Evolutionary conservation across 345 rosid genomes (phyloP), one percentile per base, ranked within the genome.

Genomic region (Turritis glabra): DNA sequence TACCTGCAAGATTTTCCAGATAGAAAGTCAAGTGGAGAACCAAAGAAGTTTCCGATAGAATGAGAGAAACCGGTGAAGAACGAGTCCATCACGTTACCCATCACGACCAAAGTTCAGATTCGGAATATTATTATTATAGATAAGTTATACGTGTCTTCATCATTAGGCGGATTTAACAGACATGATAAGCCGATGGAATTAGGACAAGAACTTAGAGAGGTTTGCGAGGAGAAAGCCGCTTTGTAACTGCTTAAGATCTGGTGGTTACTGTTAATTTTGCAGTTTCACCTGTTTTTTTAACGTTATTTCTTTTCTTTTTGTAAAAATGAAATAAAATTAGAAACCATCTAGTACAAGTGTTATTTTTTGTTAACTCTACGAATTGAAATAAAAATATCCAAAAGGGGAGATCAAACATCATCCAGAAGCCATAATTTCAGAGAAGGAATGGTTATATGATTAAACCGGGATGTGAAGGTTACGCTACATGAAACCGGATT

Each of bases 1-100:
- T 73, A 86, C 93, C 87, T 82, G 81, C 90, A 88, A 37, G 90
- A 83, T 64, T 88, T 86, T 21, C 87, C 89, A 5, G 87, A 48
- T 4, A 86, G 77, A 57, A 88, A 86, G 32, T 80, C 83, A 19
- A 83, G 80, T 11, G 90, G 85, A 62, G 84, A 74, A 62, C 81
- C 82, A 65, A 86, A 81, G 52, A 86, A 79, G 52, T 82, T 63
- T 14, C 79, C 80, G 4, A 82, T 61, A 27, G 77, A 80, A 50
- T 76, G 17, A 12, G 52, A 26, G 47, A 79, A 76, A 15, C 85
- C 87, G 9, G 84, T 73, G 53, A 84, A 73, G 50, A 86, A 75
- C 29, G 90, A 81, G 41, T 72, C 74, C 50, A 84, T 37, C 7
- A 78, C 54, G 17, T 80, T 62, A 22, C 80, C 89, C 87, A 79